Conservation (phyloP, 1,139 yeast species). For the Debaryomycetaceae sp. region DNA sequence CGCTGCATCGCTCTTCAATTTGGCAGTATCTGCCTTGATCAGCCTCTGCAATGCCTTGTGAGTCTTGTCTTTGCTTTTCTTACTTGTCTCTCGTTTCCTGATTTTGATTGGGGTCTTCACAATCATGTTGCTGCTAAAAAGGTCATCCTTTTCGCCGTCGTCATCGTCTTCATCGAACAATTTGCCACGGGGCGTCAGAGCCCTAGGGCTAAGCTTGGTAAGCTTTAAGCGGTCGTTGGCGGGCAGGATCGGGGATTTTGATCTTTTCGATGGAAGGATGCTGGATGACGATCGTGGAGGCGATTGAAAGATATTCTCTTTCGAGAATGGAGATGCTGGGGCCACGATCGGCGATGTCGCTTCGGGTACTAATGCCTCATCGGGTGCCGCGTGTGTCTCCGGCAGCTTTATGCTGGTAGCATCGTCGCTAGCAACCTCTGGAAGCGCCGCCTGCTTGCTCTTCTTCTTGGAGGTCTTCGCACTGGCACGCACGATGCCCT, state of each 20-base stretch:
- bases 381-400: slow-evolving; percentile 2
- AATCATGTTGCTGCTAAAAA: slow-evolving; percentile 4
- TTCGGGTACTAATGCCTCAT: slow-evolving; percentile 3
- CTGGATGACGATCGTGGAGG: slow-evolving; percentile 8
- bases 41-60: too few species aligned
- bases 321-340: slow-evolving; percentile 9
- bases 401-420: too few species aligned
- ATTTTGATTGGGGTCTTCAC: slow-evolving; percentile 6
- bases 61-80: too few species aligned
- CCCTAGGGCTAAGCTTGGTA: slow-evolving; percentile 7
- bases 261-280: slow-evolving; percentile 7
- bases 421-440: slow-evolving; percentile 2
- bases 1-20: too few species aligned
- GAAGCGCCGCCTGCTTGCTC: slow-evolving; percentile 3
- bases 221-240: slow-evolving; percentile 3
- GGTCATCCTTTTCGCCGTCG: slow-evolving; percentile 9
- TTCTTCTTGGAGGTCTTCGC: slow-evolving; percentile 11
- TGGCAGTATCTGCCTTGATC: too few species aligned
- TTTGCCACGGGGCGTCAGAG: slow-evolving; percentile 7
- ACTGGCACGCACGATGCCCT: slow-evolving; percentile 23
- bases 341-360: slow-evolving; percentile 1
- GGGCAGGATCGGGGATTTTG: slow-evolving; percentile 2
- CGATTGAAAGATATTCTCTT: slow-evolving; percentile 10
- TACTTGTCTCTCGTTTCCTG: slow-evolving; percentile 1
- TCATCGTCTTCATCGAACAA: slow-evolving; percentile 8